Conservation (phyloP, 1,284 basidiomycete genomes). For the Boletus mariae region DNA sequence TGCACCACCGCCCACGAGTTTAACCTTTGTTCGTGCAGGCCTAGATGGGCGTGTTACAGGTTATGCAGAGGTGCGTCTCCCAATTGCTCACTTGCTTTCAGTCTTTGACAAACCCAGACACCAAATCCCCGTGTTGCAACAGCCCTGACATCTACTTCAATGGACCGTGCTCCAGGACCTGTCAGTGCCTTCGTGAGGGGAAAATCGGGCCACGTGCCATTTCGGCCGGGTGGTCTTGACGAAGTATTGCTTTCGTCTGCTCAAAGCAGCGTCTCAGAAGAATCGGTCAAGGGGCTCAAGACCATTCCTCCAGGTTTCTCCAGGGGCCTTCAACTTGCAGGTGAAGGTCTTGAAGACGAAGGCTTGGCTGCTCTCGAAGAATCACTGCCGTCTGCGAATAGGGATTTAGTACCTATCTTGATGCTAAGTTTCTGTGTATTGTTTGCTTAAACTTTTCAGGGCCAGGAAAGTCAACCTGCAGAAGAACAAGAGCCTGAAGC, state of each 20-base stretch:
- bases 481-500: slow-evolving; percentile 23
- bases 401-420: slow-evolving; percentile 14
- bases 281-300: slow-evolving; percentile 46
- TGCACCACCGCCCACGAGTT: slow-evolving; percentile 72
- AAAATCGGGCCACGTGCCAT: slow-evolving; percentile 89
- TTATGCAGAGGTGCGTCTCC: slow-evolving; percentile 62
- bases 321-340: slow-evolving; percentile 64
- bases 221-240: slow-evolving; percentile 86
- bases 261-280: slow-evolving; percentile 34
- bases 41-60: slow-evolving; percentile 78
- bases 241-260: slow-evolving; percentile 43
- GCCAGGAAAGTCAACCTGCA: slow-evolving; percentile 3
- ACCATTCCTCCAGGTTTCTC: slow-evolving; percentile 61
- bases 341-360: slow-evolving; percentile 49
- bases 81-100: background rate
- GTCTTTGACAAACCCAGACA: slow-evolving; percentile 38
- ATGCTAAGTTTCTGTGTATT: background rate
- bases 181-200: slow-evolving; percentile 85
- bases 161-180: slow-evolving; percentile 79
- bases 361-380: slow-evolving; percentile 40
- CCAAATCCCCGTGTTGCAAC: slow-evolving; percentile 49
- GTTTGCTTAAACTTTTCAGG: slow-evolving; percentile 14
- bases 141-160: slow-evolving; percentile 76
- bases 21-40: slow-evolving; percentile 76
- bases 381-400: slow-evolving; percentile 6